Conservation (phyloP, 202 grass and related monocot species). For the Miscanthus sacchariflorus region DNA sequence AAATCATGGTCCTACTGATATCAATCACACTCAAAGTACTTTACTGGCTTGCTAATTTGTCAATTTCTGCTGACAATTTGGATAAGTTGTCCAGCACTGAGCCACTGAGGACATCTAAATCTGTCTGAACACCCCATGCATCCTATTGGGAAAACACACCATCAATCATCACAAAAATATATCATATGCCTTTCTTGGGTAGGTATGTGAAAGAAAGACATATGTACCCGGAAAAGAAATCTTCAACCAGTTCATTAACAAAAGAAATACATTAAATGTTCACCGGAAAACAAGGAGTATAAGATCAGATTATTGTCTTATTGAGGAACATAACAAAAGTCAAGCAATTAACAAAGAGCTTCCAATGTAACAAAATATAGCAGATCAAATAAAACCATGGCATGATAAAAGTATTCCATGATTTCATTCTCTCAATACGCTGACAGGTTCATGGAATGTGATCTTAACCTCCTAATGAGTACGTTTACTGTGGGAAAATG, state of each 20-base stretch:
- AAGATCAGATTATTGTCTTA: neutral
- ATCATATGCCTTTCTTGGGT: neutral
- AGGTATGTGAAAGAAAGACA: conserved; percentile 15
- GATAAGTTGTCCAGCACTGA: neutral
- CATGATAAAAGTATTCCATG: neutral
- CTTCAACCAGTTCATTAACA: neutral
- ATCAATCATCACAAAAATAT: neutral
- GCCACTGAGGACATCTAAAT: neutral
- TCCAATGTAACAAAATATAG: neutral
- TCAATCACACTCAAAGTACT: conserved; percentile 12
- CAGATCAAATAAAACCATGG: neutral
- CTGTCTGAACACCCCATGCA: conserved; percentile 14
- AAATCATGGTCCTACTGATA: neutral
- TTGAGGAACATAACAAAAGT: neutral
- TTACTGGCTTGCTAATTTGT: neutral
- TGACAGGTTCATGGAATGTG: neutral
- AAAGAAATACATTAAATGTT: conserved; percentile 6
- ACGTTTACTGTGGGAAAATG: neutral
- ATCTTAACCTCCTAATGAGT: neutral
- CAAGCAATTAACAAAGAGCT: neutral
- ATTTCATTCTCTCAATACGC: neutral
- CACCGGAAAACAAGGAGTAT: neutral
- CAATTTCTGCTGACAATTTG: conserved; percentile 8
- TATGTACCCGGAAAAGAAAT: neutral
- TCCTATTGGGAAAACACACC: neutral